Evolutionary conservation across 1,284 basidiomycete genomes (phyloP), one percentile per base, ranked within the genome.

Genomic region (Fomitopsis pinicola): DNA sequence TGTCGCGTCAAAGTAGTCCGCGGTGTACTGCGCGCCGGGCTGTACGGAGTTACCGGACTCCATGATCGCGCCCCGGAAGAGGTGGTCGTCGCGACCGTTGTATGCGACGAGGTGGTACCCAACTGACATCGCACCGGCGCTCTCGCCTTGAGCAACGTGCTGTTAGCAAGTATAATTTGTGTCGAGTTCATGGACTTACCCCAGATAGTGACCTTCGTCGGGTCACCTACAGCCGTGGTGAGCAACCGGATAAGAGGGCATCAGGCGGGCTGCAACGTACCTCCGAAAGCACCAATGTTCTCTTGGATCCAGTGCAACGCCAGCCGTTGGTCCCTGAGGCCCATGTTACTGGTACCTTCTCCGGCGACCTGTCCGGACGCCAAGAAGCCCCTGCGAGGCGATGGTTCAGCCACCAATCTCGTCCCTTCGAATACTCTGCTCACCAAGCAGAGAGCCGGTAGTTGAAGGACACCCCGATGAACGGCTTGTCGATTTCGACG

Each of bases 1-100:
- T 3, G 19, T 9, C 5, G 52, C 35, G 8, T 36, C 36, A 33
- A 10, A 54, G 52, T 36, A 14, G 19, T 54, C 52, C 1, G 52
- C 52, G 12, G 52, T 54, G n/a, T 14, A 54, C 19, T 19, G 15
- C n/a, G 35, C 52, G 30, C 22, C 5, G 14, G 33, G 35, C 10
- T 54, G 52, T 10, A 54, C 35, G 22, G 52, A 54, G 35, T 54
- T 54, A 0, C 52, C 52, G 8, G 52, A 54, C 35, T 54, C 35
- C 52, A 54, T 54, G n/a, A 54, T 54, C 17, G 52, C 52, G n/a
- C 52, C 52, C 5, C 52, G 52, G 52, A 54, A 54, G 35, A 54
- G 52, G 14, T 28, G 19, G 35, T 54, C 52, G 52, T 54, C 36
- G 6, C 52, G 52, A 19, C 52, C 52, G 52, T 54, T 54, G 22